phyloP scores from a whole-genome alignment of 495 filamentous ascomycete genomes.

The Gamarada debralockiae region DNA sequence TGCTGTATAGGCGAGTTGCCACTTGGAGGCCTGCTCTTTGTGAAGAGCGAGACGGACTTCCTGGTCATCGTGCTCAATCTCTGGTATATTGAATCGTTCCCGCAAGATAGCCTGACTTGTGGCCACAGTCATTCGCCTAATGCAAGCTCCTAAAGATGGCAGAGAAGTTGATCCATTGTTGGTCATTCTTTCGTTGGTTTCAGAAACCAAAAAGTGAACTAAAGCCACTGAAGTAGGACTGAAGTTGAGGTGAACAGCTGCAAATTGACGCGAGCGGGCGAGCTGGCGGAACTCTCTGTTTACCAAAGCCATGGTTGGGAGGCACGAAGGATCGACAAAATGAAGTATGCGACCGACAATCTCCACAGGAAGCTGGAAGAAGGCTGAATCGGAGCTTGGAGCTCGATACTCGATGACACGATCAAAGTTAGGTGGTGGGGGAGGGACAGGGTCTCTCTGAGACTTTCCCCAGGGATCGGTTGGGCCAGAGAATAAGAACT shows the following conservation, averaged over 20 bases:
- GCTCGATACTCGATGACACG: background rate
- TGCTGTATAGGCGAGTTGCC: no score
- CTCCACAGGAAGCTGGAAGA: background rate
- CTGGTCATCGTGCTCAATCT: no score
- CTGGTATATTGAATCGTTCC: no score
- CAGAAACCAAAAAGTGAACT: background rate
- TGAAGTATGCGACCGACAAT: background rate
- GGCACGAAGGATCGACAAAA: background rate
- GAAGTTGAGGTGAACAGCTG: background rate
- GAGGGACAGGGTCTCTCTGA: no score
- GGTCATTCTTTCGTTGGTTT: background rate
- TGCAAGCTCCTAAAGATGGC: background rate
- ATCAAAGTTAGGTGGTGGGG: background rate
- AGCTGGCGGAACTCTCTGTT: background rate
- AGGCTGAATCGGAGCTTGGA: background rate
- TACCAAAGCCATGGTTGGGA: background rate
- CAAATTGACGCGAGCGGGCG: background rate
- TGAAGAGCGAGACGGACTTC: no score
- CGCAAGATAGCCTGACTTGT: background rate
- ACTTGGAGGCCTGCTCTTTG: no score
- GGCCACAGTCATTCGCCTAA: background rate
- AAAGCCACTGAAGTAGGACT: background rate
- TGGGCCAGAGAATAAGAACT: no score
- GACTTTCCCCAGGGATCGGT: no score
- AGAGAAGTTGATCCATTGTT: background rate